Base-by-base conservation (phyloP, 2,329 filamentous ascomycete species). In the Diplodia scrobiculata region DNA sequence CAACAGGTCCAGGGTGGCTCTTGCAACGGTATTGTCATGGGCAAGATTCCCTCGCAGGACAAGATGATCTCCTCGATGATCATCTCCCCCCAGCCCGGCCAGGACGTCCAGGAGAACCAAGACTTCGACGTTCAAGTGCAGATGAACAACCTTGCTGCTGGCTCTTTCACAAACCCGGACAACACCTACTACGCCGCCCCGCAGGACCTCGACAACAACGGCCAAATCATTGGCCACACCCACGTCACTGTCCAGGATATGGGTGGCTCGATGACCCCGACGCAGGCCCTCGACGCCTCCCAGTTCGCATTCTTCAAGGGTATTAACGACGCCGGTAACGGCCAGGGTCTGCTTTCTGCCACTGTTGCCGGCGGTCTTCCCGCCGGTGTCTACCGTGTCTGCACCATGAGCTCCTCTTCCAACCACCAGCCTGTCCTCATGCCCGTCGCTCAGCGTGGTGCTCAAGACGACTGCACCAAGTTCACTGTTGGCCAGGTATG, bases 1-100 rank as follows among this genome's bases (percentile, higher is more conserved):
- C 75, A 77, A 5, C 84, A 86, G 69, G 74, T 79, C 68, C 74
- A 77, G 47, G 72, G 68, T 0, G 84, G 84, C 10, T 86, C 84
- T 52, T 87, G 85, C 75, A 87, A 86, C 72, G 81, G 82, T 67
- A 82, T 86, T 65, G 82, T 81, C n/a, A 85, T 86, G 83, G 84
- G 84, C 68, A 79, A 83, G 53, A 83, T 87, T 66, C 84, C 84
- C 9, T 76, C 79, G 9, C 73, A 76, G 19, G 71, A 70, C 66
- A 80, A 83, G 69, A 87, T 87, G 84, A 75, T 86, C 60, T 84
- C 84, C n/a, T 75, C 82, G 34, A 79, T 86, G 60, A 82, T 86
- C 70, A 76, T 76, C 25, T 78, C 71, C 69, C 84, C 84, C 0
- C 69, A 75, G 48, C 77, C 81, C 13, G 77, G 77, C 29, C 73